These are phyloP conservation scores for Punica granatum DNA, from an alignment of 345 rosid genomes.

Conservation along the genomic window DNA sequence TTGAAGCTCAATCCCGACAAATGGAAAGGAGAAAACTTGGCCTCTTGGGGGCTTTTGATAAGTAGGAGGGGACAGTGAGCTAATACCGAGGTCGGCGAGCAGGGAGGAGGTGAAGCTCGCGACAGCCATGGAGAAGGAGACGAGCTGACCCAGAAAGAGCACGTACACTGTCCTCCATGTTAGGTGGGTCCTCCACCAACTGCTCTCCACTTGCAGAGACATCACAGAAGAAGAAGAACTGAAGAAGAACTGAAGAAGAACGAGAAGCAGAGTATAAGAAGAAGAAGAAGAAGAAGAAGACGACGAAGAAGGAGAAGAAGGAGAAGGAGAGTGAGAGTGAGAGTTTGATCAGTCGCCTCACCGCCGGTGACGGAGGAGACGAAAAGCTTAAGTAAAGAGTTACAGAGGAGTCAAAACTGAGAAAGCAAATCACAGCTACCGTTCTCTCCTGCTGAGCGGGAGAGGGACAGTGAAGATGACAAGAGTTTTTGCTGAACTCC, in stretches of 20 bases:
- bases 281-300: not conserved
- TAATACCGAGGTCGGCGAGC: constrained; percentile 41
- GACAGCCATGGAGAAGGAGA: constrained; percentile 39
- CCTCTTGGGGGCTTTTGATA: not conserved
- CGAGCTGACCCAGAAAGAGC: constrained; percentile 38
- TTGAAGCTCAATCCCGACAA: not conserved
- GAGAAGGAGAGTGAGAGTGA: too few species aligned
- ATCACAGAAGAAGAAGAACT: not conserved
- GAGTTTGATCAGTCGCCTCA: not conserved
- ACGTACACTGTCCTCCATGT: constrained; percentile 23
- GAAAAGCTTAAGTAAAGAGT: not conserved
- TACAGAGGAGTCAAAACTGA: not conserved
- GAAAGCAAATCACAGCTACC: not conserved
- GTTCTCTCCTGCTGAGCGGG: not conserved
- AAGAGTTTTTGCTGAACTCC: too few species aligned
- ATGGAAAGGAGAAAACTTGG: not conserved
- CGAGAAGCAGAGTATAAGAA: too few species aligned
- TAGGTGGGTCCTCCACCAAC: constrained; percentile 18
- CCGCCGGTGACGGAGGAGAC: not conserved
- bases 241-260: too few species aligned
- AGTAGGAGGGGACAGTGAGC: not conserved
- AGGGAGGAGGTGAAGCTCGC: constrained; percentile 44
- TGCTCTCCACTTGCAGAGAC: not conserved
- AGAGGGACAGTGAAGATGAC: not conserved
- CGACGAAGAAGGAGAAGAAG: too few species aligned